A percentile compares a stretch with the other conserved stretches of the same genome.
Evolutionary conservation across 2,329 filamentous ascomycete species (phyloP).

Genomic region (Emmonsiellopsis sp.): DNA sequence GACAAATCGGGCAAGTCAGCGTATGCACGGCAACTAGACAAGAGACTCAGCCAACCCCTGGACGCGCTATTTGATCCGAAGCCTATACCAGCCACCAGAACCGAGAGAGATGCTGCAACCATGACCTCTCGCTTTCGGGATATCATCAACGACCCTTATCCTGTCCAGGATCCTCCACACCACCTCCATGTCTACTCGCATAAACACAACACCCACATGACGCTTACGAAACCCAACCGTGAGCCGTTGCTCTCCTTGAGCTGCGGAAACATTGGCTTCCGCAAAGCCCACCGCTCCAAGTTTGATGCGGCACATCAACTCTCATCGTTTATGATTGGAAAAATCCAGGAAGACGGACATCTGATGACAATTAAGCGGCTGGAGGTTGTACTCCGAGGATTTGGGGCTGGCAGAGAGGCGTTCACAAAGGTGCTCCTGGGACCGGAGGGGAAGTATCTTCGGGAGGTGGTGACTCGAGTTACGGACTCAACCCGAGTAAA

Average conservation of each 20-base stretch:
- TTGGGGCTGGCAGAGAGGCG: slow-evolving; percentile 78
- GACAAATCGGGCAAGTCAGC: no score
- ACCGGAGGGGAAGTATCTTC: slow-evolving; percentile 66
- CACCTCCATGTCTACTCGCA: slow-evolving; percentile 79
- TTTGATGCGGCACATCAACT: slow-evolving; percentile 94
- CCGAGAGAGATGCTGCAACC: neutral
- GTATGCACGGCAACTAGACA: no score
- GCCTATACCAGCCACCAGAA: neutral
- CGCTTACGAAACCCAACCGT: slow-evolving; percentile 71
- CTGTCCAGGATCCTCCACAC: slow-evolving; percentile 25
- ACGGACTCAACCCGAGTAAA: slow-evolving; percentile 84
- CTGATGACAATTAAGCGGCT: slow-evolving; percentile 64
- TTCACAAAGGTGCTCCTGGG: slow-evolving; percentile 83
- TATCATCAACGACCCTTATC: slow-evolving; percentile 19
- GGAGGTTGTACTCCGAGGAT: slow-evolving; percentile 76
- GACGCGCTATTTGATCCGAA: no score
- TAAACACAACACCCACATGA: slow-evolving; percentile 94
- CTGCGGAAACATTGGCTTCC: slow-evolving; percentile 84
- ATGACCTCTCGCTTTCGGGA: slow-evolving; percentile 10
- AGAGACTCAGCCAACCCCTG: no score
- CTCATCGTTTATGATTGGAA: slow-evolving; percentile 69
- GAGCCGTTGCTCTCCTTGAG: slow-evolving; percentile 71
- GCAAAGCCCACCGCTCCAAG: slow-evolving; percentile 64
- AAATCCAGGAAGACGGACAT: slow-evolving; percentile 73
- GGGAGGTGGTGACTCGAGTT: slow-evolving; percentile 66